Evolutionary conservation across 2,329 filamentous ascomycete genomes (phyloP).

Genomic region (Coleophoma eucalyptorum): DNA sequence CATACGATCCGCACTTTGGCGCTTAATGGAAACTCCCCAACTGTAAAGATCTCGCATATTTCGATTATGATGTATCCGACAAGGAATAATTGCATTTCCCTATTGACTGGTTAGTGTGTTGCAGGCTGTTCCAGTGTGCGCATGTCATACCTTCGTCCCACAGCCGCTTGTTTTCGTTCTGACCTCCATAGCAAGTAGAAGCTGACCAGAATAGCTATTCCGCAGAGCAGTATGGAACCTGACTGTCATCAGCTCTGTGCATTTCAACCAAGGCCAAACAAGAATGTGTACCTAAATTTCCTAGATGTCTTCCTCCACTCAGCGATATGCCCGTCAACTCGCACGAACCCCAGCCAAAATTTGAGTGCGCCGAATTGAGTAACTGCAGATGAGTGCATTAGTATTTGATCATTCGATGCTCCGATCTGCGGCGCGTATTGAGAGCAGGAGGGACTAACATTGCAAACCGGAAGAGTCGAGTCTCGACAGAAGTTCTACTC

Average conservation of each 20-base stretch:
- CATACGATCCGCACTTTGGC: slow-evolving; percentile 68
- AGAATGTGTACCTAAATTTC: slow-evolving; percentile 69
- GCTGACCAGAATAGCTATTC: slow-evolving; percentile 67
- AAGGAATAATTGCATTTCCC: slow-evolving; percentile 96
- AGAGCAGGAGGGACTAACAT: slow-evolving; percentile 53
- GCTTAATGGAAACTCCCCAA: slow-evolving; percentile 81
- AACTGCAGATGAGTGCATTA: slow-evolving; percentile 57
- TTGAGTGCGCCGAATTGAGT: slow-evolving; percentile 14
- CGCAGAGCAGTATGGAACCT: slow-evolving; percentile 87
- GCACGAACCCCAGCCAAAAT: slow-evolving; percentile 55
- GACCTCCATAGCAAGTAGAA: slow-evolving; percentile 72
- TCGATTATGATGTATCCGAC: slow-evolving; percentile 80
- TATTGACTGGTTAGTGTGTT: slow-evolving; percentile 34
- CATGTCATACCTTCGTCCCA: slow-evolving; percentile 74
- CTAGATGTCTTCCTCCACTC: slow-evolving; percentile 61
- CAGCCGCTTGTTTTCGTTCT: slow-evolving; percentile 87
- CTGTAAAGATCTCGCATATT: slow-evolving; percentile 94
- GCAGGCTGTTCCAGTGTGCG: not conserved
- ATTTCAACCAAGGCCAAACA: not conserved
- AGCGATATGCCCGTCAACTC: slow-evolving; percentile 71
- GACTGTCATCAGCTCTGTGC: slow-evolving; percentile 24
- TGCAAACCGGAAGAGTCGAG: slow-evolving; percentile 79
- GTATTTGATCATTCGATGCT: slow-evolving; percentile 3
- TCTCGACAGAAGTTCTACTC: slow-evolving; percentile 75
- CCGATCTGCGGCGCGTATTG: not conserved